A percentile compares a stretch with the other conserved stretches of the same genome.
phyloP scores from a whole-genome alignment of 2,329 filamentous ascomycete species.

The Cyclaneusma minus region DNA sequence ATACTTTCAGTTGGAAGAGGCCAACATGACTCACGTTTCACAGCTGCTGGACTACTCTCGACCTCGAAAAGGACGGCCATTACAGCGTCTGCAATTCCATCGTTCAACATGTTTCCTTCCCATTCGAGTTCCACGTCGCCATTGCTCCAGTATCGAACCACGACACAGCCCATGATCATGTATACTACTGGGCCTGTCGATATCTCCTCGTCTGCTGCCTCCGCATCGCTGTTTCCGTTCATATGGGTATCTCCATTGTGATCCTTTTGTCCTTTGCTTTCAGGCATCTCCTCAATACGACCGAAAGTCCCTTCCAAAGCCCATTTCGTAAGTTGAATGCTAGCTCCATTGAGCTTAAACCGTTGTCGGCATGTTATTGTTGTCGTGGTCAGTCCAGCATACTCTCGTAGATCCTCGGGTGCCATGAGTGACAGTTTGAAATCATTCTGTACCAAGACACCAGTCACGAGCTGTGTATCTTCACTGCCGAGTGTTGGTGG shows the following conservation, averaged over 20 bases:
- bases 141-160: conserved; percentile 59
- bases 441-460: conserved; percentile 91
- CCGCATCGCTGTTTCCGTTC: conserved; percentile 22
- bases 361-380: conserved; percentile 88
- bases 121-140: conserved; percentile 85
- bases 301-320: conserved; percentile 90
- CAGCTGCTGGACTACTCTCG: conserved; percentile 85
- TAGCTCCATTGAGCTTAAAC: conserved; percentile 73
- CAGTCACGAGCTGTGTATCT: conserved; percentile 54
- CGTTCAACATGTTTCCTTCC: conserved; percentile 96
- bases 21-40: conserved; percentile 63
- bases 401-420: conserved; percentile 87
- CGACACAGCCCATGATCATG: conserved; percentile 79
- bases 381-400: conserved; percentile 90
- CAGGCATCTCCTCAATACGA: conserved; percentile 50
- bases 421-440: conserved; percentile 97
- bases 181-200: conserved; percentile 41
- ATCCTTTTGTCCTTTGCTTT: conserved; percentile 23
- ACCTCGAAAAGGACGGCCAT: conserved; percentile 85
- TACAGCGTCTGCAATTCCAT: conserved; percentile 93
- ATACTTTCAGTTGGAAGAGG: conserved; percentile 7
- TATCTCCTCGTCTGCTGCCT: conserved; percentile 51
- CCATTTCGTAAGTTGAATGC: conserved; percentile 85
- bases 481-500: conserved; percentile 38
- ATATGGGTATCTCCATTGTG: conserved; percentile 21